A percentile compares a stretch with the other conserved stretches of the same genome.
Conservation (phyloP, 352 stramenopile genomes). For the Plasmopara muralis region DNA sequence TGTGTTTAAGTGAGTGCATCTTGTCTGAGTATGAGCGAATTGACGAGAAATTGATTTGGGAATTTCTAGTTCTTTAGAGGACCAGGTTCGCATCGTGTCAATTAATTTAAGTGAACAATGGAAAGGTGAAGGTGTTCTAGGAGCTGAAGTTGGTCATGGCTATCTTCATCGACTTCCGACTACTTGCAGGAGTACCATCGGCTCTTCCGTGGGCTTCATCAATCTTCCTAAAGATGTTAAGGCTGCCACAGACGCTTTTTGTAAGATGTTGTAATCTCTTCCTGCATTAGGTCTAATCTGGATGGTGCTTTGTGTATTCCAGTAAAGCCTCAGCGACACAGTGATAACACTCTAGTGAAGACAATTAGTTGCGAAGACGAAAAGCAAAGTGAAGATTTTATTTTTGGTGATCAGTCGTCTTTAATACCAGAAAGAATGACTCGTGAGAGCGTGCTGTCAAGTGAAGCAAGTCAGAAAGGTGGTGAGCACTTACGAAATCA, state of each 20-base stretch:
- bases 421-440: not conserved
- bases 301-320: constrained; percentile 3
- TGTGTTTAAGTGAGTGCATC: constrained; percentile 89
- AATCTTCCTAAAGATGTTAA: constrained; percentile 60
- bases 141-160: constrained; percentile 93
- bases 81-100: constrained; percentile 91
- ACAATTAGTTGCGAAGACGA: not conserved
- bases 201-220: constrained; percentile 73
- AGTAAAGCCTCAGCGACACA: constrained; percentile 24
- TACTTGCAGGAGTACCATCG: constrained; percentile 41
- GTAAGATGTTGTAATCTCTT: constrained; percentile 25
- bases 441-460: constrained; percentile 1
- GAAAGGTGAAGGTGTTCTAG: constrained; percentile 89
- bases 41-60: not conserved
- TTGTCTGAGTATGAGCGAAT: not conserved
- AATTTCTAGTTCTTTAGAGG: constrained; percentile 59
- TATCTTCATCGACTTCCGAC: constrained; percentile 93
- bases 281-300: too few relatives aligned
- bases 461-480: constrained; percentile 1
- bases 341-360: constrained; percentile 2
- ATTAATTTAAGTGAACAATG: constrained; percentile 76
- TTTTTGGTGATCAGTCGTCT: not conserved
- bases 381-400: constrained; percentile 3
- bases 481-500: constrained; percentile 2
- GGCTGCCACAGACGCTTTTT: constrained; percentile 73